Conservation (phyloP, 768 basidiomycete species). For the Leucogyrophana mollusca region DNA sequence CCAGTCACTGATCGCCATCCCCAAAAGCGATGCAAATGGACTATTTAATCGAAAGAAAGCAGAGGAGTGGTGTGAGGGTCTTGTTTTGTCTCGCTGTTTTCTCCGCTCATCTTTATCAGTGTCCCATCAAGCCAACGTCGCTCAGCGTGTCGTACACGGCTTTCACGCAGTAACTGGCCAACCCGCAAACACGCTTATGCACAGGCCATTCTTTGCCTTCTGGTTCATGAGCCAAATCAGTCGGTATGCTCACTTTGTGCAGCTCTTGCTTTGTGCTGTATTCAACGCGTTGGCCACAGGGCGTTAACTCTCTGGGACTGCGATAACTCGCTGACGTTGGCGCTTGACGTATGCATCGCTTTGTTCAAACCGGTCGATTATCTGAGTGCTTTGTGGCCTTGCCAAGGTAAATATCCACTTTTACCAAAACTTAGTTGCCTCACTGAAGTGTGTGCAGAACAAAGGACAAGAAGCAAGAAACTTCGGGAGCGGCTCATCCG, state of each 20-base stretch:
- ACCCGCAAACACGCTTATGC: slow-evolving; percentile 43
- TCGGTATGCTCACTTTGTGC: slow-evolving; percentile 35
- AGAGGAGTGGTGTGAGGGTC: slow-evolving; percentile 63
- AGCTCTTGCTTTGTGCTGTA: slow-evolving; percentile 2
- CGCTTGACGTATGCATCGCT: slow-evolving; percentile 60
- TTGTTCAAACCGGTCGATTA: slow-evolving; percentile 64
- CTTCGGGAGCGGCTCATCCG: slow-evolving; percentile 45
- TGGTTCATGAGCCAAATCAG: slow-evolving; percentile 76
- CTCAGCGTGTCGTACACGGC: slow-evolving; percentile 57
- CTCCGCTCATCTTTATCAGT: slow-evolving; percentile 37
- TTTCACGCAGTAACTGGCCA: slow-evolving; percentile 60
- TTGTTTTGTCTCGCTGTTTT: slow-evolving; percentile 1
- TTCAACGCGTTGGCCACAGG: slow-evolving; percentile 29
- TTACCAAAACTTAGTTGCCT: not conserved
- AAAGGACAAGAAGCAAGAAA: slow-evolving; percentile 45
- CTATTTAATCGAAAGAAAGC: slow-evolving; percentile 56
- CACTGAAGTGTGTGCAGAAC: slow-evolving; percentile 36
- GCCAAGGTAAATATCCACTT: slow-evolving; percentile 42
- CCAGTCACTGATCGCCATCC: slow-evolving; percentile 2
- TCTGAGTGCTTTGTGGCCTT: slow-evolving; percentile 63
- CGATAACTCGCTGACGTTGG: slow-evolving; percentile 55
- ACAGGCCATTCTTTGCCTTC: slow-evolving; percentile 66
- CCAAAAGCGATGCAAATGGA: slow-evolving; percentile 44
- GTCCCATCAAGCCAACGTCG: slow-evolving; percentile 57
- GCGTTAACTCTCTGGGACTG: slow-evolving; percentile 59